Evolutionary conservation across 371 early-diverging fungal genomes (phyloP), one percentile per base, ranked within the genome.

Genomic region (Syncephalastrum racemosum): DNA sequence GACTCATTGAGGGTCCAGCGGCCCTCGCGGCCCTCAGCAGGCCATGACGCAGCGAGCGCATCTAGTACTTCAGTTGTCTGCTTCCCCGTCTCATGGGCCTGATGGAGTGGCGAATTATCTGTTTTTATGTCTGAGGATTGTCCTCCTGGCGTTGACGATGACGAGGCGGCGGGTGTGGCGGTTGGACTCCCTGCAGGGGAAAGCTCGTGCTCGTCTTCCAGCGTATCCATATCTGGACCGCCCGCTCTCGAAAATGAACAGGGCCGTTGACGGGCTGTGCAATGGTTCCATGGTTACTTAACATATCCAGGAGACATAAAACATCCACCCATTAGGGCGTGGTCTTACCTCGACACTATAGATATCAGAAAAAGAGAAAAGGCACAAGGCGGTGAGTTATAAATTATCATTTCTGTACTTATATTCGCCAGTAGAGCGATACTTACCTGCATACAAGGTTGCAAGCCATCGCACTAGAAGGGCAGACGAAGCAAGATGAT

Each of bases 381-480:
- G 8, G 27, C 31, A 31, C 31, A 36, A 46, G 62, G 45, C n/a
- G 24, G 55, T 39, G 43, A 55, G 18, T 52, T 13, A 50, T 44
- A 12, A 36, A 58, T 47, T 22, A 31, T 31, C 16, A 15, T 5
- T 46, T 6, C 7, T 3, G 40, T 43, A 47, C 36, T 14, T 42
- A 53, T 41, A 18, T 59, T 31, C 0, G 36, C 8, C 36, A 31
- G 36, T 31, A 10, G 10, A 31, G 36, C 2, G 36, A 53, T 50
- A 31, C 56, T 49, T 71, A 75, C 79, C 73, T 79, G 79, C 79
- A 79, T 79, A 64, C 79, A 79, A 27, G 79, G 79, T 39, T 75
- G 79, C 54, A 68, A 66, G 42, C 79, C 79, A 56, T 79, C 79
- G 40, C 79, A 79, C 79, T 79, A 43, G 23, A 50, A 42, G 47